Base-by-base conservation (phyloP, 1,139 yeast genomes). In the Blastobotrys niveus region DNA sequence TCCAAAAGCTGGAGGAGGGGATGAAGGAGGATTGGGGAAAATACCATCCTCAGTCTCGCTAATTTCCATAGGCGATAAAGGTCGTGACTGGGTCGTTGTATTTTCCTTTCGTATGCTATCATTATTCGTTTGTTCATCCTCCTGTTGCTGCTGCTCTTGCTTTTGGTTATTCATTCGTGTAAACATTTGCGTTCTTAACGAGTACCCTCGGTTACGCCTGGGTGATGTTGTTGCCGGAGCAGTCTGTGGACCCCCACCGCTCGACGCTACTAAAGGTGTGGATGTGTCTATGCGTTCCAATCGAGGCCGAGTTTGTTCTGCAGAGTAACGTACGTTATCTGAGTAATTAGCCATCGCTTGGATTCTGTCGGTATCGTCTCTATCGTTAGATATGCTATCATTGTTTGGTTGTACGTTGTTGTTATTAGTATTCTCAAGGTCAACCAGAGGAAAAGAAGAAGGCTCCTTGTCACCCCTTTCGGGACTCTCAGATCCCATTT, bases 1-100 rank as follows among this genome's bases (percentile, higher is more conserved):
- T 3, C 54, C 55, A 41, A 46, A 49, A 3, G 48, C 36, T 17
- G 38, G 45, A 3, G 38, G 33, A 7, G 44, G 29, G 1, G 18
- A 6, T 9, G 9, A 14, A 17, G 34, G 36, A 24, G 29, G 38
- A 18, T 32, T n/a, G 21, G 5, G 18, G 21, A 14, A 25, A 25
- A 25, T 25, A 25, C n/a, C n/a, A 25, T 17, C 20, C 33, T n/a
- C 18, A 4, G 41, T 8, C 18, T 34, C 37, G 14, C 12, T 19
- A 26, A 43, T 25, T n/a, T 43, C 42, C 7, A 43, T 39, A 9
- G 46, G 46, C 21, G 46, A 43, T 3, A 34, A 7, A 3, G n/a
- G 15, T 14, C 14, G 15, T 22, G 5, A 4, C n/a, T 24, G 5
- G 12, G 26, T 10, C 14, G 14, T 19, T 2, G 14, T 32, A 5